Evolutionary conservation across 805 yeast genomes (phyloP).

Genomic region (Crinitomyces ghanaensis): DNA sequence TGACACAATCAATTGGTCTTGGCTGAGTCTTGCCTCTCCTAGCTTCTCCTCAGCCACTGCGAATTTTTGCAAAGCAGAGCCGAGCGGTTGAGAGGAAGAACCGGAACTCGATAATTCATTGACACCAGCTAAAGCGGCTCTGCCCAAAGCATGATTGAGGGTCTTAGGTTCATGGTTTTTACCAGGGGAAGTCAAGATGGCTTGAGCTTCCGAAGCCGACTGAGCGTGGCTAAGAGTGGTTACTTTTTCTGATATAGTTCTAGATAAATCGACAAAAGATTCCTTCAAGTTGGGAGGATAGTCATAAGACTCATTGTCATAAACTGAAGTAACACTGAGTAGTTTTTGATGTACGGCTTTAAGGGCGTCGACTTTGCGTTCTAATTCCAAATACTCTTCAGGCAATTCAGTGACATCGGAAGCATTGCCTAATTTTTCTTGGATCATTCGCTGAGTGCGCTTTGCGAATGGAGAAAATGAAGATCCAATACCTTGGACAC

Average conservation of each 20-base stretch:
- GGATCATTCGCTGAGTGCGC: constrained; percentile 67
- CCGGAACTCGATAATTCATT: constrained; percentile 23
- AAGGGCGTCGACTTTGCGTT: constrained; percentile 60
- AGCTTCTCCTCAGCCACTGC: constrained; percentile 62
- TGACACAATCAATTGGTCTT: constrained; percentile 60
- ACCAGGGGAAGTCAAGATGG: constrained; percentile 46
- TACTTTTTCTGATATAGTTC: constrained; percentile 51
- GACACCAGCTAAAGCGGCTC: constrained; percentile 54
- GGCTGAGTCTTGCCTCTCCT: constrained; percentile 73
- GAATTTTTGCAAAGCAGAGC: constrained; percentile 52
- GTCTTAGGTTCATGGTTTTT: constrained; percentile 58
- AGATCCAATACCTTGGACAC: constrained; percentile 27
- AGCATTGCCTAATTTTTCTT: constrained; percentile 68
- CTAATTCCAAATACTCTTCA: constrained; percentile 65
- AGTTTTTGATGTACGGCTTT: constrained; percentile 53
- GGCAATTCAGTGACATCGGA: constrained; percentile 73
- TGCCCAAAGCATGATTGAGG: constrained; percentile 66
- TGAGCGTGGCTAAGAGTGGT: constrained; percentile 59
- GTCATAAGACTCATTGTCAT: constrained; percentile 71
- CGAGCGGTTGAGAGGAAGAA: constrained; percentile 36
- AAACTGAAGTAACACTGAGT: constrained; percentile 42
- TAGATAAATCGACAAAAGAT: constrained; percentile 62
- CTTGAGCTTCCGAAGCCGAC: constrained; percentile 73
- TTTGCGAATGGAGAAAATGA: constrained; percentile 64
- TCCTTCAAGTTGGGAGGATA: constrained; percentile 70